These are phyloP conservation scores for Selaginella tamariscina DNA, from an alignment of 75 land plant genomes.

Conservation along the genomic window DNA sequence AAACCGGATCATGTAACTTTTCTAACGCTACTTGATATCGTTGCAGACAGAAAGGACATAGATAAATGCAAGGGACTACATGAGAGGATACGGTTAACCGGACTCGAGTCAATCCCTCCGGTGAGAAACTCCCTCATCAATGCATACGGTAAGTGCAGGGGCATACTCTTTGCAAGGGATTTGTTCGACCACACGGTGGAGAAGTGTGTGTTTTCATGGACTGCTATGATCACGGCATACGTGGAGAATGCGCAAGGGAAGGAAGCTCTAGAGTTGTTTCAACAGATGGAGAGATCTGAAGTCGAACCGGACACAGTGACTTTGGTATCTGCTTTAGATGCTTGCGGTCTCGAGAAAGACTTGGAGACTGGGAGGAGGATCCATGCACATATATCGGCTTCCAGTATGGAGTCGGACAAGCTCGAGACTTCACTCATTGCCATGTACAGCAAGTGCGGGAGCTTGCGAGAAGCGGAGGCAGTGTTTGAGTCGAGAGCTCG, in stretches of 20 bases:
- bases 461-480: neutral
- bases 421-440: neutral
- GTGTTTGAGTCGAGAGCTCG: neutral
- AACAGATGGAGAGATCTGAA: neutral
- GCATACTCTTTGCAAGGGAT: neutral
- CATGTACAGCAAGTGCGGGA: neutral
- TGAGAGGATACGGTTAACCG: neutral
- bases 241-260: constrained; percentile 6
- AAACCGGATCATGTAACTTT: constrained; percentile 2
- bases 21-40: neutral
- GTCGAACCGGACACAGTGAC: neutral
- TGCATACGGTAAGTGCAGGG: constrained; percentile 2
- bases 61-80: neutral
- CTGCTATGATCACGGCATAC: constrained; percentile 3
- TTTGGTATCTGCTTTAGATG: constrained; percentile 3
- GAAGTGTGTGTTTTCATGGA: constrained; percentile 1
- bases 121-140: neutral
- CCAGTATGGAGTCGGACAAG: neutral
- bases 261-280: constrained; percentile 7
- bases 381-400: neutral
- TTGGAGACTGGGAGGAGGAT: neutral
- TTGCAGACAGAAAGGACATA: neutral
- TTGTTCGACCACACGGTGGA: neutral
- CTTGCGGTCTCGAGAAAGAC: neutral
- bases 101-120: neutral